Evolutionary conservation across 768 basidiomycete species (phyloP).

Genomic region (Dioszegia hungarica): DNA sequence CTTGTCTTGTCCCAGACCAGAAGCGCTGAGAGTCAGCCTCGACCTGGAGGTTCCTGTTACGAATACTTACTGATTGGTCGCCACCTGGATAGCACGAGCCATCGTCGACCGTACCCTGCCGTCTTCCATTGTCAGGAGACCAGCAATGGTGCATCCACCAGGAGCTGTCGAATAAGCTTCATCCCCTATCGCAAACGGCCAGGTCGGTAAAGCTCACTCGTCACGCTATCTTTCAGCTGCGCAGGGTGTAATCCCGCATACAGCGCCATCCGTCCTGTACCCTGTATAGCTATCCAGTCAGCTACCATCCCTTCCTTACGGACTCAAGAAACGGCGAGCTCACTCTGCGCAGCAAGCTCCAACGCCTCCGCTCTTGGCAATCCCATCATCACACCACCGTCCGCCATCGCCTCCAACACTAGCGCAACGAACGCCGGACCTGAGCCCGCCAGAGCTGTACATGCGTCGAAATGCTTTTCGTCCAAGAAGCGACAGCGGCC

Average conservation of each 20-base stretch:
- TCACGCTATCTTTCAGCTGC: conserved; percentile 93
- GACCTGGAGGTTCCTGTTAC: background rate
- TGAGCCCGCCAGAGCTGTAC: conserved; percentile 90
- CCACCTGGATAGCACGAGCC: conserved; percentile 88
- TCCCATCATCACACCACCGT: conserved; percentile 99
- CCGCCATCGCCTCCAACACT: conserved; percentile 96
- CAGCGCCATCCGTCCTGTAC: conserved; percentile 90
- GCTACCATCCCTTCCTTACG: background rate
- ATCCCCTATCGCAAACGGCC: background rate
- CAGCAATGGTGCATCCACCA: conserved; percentile 90
- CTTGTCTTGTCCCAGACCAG: conserved; percentile 46
- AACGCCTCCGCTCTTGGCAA: conserved; percentile 87
- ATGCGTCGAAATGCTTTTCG: conserved; percentile 98
- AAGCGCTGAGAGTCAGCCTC: conserved; percentile 22
- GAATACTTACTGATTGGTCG: conserved; percentile 58
- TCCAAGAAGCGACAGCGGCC: conserved; percentile 93
- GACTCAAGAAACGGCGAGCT: conserved; percentile 31
- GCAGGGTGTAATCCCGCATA: conserved; percentile 87
- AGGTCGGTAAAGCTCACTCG: conserved; percentile 60
- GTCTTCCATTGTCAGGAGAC: conserved; percentile 90
- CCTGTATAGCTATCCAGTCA: conserved; percentile 70
- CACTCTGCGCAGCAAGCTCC: conserved; percentile 93
- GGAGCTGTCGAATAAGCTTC: conserved; percentile 61
- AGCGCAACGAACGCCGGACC: conserved; percentile 97
- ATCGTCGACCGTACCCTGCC: conserved; percentile 89